These are phyloP conservation scores for Pachysandra terminalis DNA, from an alignment of 164 flowering plant genomes.

Conservation along the genomic window DNA sequence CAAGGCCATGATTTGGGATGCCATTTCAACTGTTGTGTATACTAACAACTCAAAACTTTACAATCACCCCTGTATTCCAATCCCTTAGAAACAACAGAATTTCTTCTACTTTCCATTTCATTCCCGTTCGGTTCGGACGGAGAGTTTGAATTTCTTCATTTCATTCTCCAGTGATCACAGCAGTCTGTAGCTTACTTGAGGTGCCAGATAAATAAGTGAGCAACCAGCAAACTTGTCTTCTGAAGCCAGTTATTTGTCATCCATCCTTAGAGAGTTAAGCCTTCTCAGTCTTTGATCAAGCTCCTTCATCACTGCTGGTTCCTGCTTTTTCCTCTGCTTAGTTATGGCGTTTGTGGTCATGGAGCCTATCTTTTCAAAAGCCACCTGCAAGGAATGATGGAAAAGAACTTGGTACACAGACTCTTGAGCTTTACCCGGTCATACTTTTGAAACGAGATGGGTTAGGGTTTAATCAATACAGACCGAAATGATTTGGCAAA, in stretches of 20 bases:
- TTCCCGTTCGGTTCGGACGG: neutral
- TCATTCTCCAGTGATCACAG: neutral
- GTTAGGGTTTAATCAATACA: too few species aligned
- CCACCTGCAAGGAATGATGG: conserved; percentile 59
- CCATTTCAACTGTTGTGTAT: neutral
- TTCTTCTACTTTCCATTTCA: neutral
- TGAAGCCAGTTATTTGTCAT: conserved; percentile 23
- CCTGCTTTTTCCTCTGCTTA: conserved; percentile 94
- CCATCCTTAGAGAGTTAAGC: conserved; percentile 50
- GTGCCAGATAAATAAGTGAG: neutral
- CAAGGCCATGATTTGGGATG: neutral
- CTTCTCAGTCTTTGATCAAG: conserved; percentile 81
- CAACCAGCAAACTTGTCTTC: conserved; percentile 3
- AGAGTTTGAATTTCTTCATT: neutral
- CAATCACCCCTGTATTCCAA: neutral
- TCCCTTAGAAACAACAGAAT: neutral
- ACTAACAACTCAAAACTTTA: neutral
- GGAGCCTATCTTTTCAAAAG: conserved; percentile 85
- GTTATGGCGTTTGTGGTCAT: conserved; percentile 84
- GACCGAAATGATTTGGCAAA: too few species aligned
- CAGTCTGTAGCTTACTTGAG: neutral
- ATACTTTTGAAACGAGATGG: neutral
- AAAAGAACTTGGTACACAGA: neutral
- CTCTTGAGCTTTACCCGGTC: neutral
- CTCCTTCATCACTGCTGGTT: conserved; percentile 95